Conservation (phyloP, 495 filamentous ascomycete species). For the Bathelium albidoporum region DNA sequence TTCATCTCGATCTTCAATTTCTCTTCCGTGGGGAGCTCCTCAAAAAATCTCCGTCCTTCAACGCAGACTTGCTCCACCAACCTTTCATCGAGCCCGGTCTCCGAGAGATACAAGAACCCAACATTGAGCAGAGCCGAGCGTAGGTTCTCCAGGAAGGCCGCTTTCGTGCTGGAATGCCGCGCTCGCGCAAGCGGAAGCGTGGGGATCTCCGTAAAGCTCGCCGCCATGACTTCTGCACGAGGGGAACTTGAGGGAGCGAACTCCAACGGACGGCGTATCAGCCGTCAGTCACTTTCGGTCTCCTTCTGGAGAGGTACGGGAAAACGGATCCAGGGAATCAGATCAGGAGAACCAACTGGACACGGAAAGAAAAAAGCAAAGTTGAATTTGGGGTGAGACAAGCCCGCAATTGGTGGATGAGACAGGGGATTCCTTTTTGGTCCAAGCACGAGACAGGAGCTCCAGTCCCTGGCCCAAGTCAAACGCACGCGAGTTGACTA, state of each 20-base stretch:
- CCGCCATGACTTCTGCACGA: neutral
- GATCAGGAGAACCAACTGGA: neutral
- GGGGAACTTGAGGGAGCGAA: neutral
- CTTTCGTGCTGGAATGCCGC: conserved; percentile 55
- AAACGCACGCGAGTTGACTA: too few relatives aligned
- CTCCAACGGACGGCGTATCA: too few relatives aligned
- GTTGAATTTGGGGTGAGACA: neutral
- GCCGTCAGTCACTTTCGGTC: neutral
- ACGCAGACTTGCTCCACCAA: conserved; percentile 58
- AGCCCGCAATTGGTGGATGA: neutral
- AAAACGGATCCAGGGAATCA: neutral
- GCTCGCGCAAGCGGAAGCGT: conserved; percentile 68
- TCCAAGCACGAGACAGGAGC: neutral
- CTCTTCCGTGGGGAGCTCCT: conserved; percentile 65
- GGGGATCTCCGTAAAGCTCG: conserved; percentile 61
- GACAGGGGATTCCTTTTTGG: neutral
- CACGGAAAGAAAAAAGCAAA: neutral
- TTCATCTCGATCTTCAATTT: conserved; percentile 84
- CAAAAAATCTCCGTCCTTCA: conserved; percentile 65
- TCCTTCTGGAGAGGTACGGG: neutral
- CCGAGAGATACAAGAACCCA: conserved; percentile 85
- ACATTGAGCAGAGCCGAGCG: conserved; percentile 78
- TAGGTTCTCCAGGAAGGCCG: conserved; percentile 59
- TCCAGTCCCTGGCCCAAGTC: neutral
- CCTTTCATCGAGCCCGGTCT: conserved; percentile 62